Percentiles rank a stretch among this genome's conserved stretches.
Conservation (phyloP, 495 filamentous ascomycete genomes). For the Trichocladium antarcticum region DNA sequence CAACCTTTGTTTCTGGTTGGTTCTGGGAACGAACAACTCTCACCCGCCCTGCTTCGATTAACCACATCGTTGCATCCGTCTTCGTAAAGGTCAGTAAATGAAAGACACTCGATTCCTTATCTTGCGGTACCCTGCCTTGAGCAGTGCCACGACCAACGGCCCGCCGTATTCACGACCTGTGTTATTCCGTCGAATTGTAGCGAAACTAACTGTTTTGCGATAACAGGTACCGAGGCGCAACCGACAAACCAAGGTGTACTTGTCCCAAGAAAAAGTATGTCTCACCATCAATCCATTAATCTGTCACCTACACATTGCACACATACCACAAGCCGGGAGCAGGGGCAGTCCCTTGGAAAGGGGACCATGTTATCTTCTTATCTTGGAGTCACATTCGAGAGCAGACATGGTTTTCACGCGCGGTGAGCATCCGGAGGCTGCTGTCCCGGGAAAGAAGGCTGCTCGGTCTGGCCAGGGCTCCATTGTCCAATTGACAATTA, state of each 20-base stretch:
- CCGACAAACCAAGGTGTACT: not conserved
- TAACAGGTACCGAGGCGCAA: conserved; percentile 4
- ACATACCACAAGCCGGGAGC: not conserved
- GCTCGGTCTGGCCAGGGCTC: conserved; percentile 3
- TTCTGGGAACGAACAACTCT: not conserved
- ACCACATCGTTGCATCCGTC: not conserved
- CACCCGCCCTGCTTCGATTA: not conserved
- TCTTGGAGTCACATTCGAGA: conserved; percentile 4
- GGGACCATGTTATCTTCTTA: conserved; percentile 8
- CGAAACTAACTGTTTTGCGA: not conserved
- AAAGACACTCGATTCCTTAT: conserved; percentile 1
- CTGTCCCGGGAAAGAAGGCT: conserved; percentile 18
- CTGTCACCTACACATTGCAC: not conserved
- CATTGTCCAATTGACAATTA: conserved; percentile 14
- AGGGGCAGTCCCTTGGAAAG: not conserved
- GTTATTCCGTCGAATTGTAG: not conserved
- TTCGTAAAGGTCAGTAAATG: conserved; percentile 3
- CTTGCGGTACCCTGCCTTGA: not conserved
- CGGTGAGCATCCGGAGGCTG: conserved; percentile 16
- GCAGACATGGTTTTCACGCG: conserved; percentile 1
- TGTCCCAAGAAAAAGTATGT: conserved; percentile 3
- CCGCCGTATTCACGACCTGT: not conserved
- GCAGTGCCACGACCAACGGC: not conserved
- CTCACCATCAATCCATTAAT: not conserved
- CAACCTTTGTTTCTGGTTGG: not conserved